These are phyloP conservation scores for Isatis tinctoria DNA, from an alignment of 345 rosid genomes.

Conservation along the genomic window DNA sequence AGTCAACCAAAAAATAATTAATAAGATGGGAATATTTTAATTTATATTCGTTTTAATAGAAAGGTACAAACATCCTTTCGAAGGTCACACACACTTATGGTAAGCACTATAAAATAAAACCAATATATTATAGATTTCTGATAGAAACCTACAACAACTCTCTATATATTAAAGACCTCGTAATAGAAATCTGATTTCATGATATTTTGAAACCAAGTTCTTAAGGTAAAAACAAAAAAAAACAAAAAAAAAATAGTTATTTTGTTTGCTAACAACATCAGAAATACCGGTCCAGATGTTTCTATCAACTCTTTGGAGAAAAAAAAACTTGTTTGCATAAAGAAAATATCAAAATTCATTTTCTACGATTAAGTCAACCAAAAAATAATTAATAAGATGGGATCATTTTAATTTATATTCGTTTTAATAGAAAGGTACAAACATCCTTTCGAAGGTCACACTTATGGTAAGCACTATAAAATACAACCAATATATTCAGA, in stretches of 20 bases:
- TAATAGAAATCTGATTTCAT: not conserved
- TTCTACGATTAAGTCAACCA: slow-evolving; percentile 4
- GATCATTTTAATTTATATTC: no score
- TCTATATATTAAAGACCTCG: not conserved
- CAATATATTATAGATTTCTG: no score
- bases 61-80: slow-evolving; percentile 14
- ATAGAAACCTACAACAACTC: no score
- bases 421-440: slow-evolving; percentile 6
- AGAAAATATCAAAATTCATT: not conserved
- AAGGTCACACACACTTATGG: not conserved
- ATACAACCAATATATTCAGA: not conserved
- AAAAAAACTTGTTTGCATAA: not conserved
- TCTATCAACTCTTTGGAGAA: not conserved
- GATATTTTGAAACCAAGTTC: not conserved
- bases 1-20: slow-evolving; percentile 4
- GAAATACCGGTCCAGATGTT: slow-evolving; percentile 8
- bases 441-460: slow-evolving; percentile 11
- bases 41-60: no score
- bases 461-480: not conserved
- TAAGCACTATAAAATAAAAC: not conserved
- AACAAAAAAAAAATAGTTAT: no score
- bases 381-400: not conserved
- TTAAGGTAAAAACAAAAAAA: not conserved
- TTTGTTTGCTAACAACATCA: no score
- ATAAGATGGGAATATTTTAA: not conserved